Evolutionary conservation across 495 filamentous ascomycete species (phyloP).

Genomic region (Pyronema domesticum): DNA sequence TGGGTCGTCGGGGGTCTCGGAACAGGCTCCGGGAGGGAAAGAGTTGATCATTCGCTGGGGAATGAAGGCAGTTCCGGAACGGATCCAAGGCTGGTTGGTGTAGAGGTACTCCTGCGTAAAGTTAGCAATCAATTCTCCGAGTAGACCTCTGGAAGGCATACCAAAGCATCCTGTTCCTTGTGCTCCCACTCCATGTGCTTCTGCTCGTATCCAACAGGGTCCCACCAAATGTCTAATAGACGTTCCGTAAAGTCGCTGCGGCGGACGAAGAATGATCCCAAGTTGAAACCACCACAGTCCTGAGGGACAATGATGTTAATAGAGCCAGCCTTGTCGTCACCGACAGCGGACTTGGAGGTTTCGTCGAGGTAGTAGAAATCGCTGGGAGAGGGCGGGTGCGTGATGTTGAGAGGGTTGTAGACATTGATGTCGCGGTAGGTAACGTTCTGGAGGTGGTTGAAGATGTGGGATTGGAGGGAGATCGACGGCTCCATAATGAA

Average conservation of each 20-base stretch:
- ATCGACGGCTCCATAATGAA: conserved; percentile 94
- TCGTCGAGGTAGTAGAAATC: conserved; percentile 49
- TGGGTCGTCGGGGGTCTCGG: conserved; percentile 47
- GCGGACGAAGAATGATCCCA: conserved; percentile 84
- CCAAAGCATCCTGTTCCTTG: conserved; percentile 85
- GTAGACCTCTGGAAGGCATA: not conserved
- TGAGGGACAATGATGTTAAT: conserved; percentile 81
- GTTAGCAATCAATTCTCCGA: conserved; percentile 6
- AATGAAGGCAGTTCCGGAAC: conserved; percentile 72
- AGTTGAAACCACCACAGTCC: conserved; percentile 90
- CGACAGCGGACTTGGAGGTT: conserved; percentile 47
- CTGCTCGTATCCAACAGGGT: conserved; percentile 93
- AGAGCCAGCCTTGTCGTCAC: conserved; percentile 53
- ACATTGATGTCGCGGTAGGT: conserved; percentile 92
- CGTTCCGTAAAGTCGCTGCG: conserved; percentile 80
- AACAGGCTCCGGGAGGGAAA: conserved; percentile 80
- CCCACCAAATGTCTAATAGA: conserved; percentile 94
- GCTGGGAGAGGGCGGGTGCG: conserved; percentile 51
- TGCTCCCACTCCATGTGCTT: conserved; percentile 99
- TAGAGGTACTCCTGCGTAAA: conserved; percentile 58
- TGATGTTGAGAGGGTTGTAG: conserved; percentile 90
- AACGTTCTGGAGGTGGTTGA: conserved; percentile 53
- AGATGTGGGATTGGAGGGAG: conserved; percentile 78
- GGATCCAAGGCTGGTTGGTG: conserved; percentile 77
- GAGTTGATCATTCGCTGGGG: conserved; percentile 86